Evolutionary conservation across 2,329 filamentous ascomycete species (phyloP).

Genomic region (Botryosphaeria dothidea): DNA sequence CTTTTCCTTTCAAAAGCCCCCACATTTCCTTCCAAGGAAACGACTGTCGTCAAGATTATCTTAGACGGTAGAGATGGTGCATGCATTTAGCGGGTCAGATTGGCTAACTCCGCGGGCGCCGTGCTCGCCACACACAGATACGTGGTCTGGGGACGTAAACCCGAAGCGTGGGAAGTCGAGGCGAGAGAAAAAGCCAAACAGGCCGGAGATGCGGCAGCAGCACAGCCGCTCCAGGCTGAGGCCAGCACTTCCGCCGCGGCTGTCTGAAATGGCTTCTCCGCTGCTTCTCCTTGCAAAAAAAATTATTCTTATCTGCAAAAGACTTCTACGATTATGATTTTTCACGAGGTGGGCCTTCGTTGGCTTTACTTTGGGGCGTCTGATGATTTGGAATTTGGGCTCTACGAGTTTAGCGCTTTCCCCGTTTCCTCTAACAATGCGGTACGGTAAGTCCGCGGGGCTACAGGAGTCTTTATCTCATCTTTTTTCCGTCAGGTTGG

Average conservation of each 20-base stretch:
- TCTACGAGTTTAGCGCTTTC: background rate
- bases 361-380: background rate
- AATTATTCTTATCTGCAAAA: background rate
- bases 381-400: background rate
- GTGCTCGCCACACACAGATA: slow-evolving; percentile 13
- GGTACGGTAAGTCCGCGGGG: background rate
- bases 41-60: background rate
- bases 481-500: background rate
- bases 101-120: slow-evolving; percentile 18
- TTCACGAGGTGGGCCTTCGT: background rate
- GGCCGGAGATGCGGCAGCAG: background rate
- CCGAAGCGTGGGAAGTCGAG: slow-evolving; percentile 11
- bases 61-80: background rate
- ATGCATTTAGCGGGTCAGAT: slow-evolving; percentile 3
- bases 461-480: background rate
- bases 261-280: background rate
- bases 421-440: background rate
- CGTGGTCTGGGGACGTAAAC: slow-evolving; percentile 22
- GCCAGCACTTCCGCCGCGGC: background rate
- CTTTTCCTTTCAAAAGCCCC: background rate
- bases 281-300: background rate
- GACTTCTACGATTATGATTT: background rate
- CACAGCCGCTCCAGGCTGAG: background rate
- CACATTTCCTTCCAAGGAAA: background rate
- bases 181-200: background rate